phyloP scores from a whole-genome alignment of 2,329 filamentous ascomycete species.

The Aulographum hederae region DNA sequence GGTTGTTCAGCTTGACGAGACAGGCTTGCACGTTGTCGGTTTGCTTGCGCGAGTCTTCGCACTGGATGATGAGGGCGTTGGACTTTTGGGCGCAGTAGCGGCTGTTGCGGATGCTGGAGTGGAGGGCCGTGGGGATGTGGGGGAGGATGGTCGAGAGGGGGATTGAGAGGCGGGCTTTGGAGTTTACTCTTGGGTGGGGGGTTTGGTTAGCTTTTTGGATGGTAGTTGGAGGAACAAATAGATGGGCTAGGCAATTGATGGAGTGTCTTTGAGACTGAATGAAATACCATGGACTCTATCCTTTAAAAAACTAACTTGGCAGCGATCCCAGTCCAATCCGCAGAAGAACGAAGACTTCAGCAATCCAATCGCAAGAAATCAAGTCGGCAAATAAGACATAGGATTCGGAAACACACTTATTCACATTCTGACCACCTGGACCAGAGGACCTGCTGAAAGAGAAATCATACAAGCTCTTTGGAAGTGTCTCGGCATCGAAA shows the following conservation, averaged over 20 bases:
- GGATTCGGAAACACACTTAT: constrained; percentile 36
- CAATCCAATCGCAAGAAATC: too few relatives aligned
- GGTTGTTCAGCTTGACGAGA: constrained; percentile 36
- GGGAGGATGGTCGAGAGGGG: constrained; percentile 32
- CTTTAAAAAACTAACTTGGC: too few relatives aligned
- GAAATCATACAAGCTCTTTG: constrained; percentile 36
- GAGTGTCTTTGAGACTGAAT: too few relatives aligned
- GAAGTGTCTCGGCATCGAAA: constrained; percentile 35
- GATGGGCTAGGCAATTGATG: too few relatives aligned
- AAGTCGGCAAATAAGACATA: too few relatives aligned
- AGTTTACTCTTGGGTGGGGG: constrained; percentile 37
- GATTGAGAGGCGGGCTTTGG: constrained; percentile 45
- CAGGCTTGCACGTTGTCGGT: constrained; percentile 39
- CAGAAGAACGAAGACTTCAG: too few relatives aligned
- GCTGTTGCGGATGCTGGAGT: constrained; percentile 30
- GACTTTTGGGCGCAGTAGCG: constrained; percentile 37
- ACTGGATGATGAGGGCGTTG: constrained; percentile 39
- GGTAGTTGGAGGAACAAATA: too few relatives aligned
- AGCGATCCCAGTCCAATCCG: too few relatives aligned
- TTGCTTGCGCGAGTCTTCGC: constrained; percentile 44
- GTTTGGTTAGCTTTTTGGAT: neutral
- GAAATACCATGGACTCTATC: too few relatives aligned
- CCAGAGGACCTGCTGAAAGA: constrained; percentile 46
- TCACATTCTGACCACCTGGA: constrained; percentile 50
- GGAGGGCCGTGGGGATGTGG: constrained; percentile 34